Base-by-base conservation (phyloP, 2,329 filamentous ascomycete species). In the Rhexocercosporidium sp. region DNA sequence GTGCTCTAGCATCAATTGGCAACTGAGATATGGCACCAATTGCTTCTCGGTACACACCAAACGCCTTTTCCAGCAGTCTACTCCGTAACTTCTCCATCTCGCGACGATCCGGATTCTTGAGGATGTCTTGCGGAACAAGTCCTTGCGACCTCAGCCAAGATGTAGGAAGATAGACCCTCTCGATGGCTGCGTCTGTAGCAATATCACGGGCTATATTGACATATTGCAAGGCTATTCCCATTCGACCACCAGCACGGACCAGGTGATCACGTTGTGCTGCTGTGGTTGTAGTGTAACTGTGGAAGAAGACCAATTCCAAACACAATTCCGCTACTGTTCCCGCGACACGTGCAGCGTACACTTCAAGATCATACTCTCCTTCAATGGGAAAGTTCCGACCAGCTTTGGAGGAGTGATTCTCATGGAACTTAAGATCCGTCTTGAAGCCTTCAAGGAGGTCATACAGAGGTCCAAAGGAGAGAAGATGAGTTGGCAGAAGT, bases 201-300 rank as follows among this genome's bases (percentile, higher is more conserved):
- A 93, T 88, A 73, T 94, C 91, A 25, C 91, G 87, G 3, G 90
- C 88, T 68, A 94, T 92, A 74, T 93, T 94, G 73, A 92, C 86
- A 72, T 90, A 92, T 74, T 94, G 91, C n/a, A 93, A 79, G 1
- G 91, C 90, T 39, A 90, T 84, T 0, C 91, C 91, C 90, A 93
- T 93, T 31, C 83, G 81, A 22, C 83, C 82, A 0, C 89, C 89
- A 0, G 88, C 85, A 18, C 80, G 74, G 16, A 89, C 79, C 6
- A 92, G 81, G 2, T 79, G 74, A 16, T 80, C 75, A 49, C 77
- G 70, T 31, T 81, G 78, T 51, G 77, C 39, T 16, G 54, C 37
- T 11, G 70, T 66, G 5, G 65, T 67, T 8, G 27, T 20, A 66
- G 34, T 65, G 3, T 77, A 64, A 46, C 56, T 77, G 72, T 92